Evolutionary conservation across 768 basidiomycete species (phyloP).

Genomic region (Russula lepida): DNA sequence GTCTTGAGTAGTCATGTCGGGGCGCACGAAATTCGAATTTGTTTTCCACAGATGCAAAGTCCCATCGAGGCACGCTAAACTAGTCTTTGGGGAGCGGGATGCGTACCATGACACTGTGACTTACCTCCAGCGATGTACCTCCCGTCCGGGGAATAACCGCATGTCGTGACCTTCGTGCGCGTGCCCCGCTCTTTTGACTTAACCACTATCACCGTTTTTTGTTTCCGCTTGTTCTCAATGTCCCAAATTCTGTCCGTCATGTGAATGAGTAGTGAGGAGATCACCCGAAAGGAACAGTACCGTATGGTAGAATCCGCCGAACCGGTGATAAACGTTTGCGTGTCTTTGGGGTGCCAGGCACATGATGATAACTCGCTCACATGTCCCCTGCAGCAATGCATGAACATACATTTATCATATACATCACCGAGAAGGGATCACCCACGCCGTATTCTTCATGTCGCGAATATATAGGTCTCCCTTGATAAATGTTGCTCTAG

Average conservation of each 20-base stretch:
- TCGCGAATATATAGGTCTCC: slow-evolving; percentile 98
- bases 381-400: slow-evolving; percentile 59
- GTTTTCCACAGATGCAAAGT: slow-evolving; percentile 91
- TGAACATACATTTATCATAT: neutral
- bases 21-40: slow-evolving; percentile 86
- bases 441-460: slow-evolving; percentile 97
- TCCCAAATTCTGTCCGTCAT: slow-evolving; percentile 78
- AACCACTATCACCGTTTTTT: slow-evolving; percentile 92
- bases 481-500: slow-evolving; percentile 74
- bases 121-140: slow-evolving; percentile 80
- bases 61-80: slow-evolving; percentile 82
- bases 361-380: slow-evolving; percentile 87
- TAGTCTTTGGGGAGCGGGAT: neutral
- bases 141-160: slow-evolving; percentile 87
- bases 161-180: slow-evolving; percentile 82
- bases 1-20: slow-evolving; percentile 75
- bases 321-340: slow-evolving; percentile 78
- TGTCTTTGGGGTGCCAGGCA: slow-evolving; percentile 87
- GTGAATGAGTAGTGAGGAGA: neutral
- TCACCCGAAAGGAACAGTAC: slow-evolving; percentile 33
- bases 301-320: slow-evolving; percentile 96
- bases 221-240: slow-evolving; percentile 83
- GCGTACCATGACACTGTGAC: slow-evolving; percentile 23
- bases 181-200: slow-evolving; percentile 94
- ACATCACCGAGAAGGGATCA: slow-evolving; percentile 6